Conservation (phyloP, 345 rosid species). For the Dovyalis caffra region DNA sequence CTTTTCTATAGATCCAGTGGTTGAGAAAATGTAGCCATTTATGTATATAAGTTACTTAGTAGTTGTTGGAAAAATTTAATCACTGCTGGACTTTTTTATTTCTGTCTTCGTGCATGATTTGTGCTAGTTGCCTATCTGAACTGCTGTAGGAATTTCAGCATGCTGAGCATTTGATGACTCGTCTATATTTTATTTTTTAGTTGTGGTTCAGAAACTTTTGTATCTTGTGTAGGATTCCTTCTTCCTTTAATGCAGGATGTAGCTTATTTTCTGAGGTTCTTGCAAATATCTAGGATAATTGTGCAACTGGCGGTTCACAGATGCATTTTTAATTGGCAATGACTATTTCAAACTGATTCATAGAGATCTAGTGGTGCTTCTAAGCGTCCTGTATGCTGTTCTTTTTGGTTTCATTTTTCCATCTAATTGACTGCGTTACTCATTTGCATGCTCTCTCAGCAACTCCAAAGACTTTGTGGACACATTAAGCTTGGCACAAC, state of each 20-base stretch:
- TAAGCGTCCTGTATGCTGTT: neutral
- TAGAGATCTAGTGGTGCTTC: slow-evolving; percentile 7
- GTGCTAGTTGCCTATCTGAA: neutral
- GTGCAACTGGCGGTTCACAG: too few relatives aligned
- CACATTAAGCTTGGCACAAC: slow-evolving; percentile 41
- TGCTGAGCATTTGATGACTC: too few relatives aligned
- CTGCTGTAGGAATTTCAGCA: too few relatives aligned
- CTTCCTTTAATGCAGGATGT: neutral
- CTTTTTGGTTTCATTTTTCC: neutral
- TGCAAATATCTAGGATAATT: too few relatives aligned
- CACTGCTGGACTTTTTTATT: neutral
- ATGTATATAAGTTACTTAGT: neutral
- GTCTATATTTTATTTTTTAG: too few relatives aligned
- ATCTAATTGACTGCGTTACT: slow-evolving; percentile 5
- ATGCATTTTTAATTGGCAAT: too few relatives aligned
- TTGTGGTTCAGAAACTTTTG: neutral
- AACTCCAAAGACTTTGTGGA: slow-evolving; percentile 36
- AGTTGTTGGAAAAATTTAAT: neutral
- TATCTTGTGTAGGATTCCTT: neutral
- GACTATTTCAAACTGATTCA: neutral
- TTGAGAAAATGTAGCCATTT: neutral
- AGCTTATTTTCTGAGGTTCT: neutral
- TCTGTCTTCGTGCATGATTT: neutral
- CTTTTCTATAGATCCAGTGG: neutral
- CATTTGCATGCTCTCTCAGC: slow-evolving; percentile 22